Conservation (phyloP, 1,139 yeast species). For the Geotrichum bryndzae region DNA sequence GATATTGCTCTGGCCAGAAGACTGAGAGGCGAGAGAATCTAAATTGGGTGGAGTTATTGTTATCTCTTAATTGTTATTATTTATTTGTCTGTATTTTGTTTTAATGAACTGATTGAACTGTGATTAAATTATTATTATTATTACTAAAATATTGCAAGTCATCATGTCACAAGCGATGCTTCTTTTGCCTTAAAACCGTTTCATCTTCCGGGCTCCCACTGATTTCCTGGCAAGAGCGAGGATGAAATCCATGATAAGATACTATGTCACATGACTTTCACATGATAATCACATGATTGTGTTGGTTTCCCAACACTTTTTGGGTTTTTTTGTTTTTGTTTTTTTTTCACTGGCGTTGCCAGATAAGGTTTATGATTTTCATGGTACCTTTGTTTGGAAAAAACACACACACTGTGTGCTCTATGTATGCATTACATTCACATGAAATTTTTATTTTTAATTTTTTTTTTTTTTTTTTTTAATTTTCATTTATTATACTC, state of each 20-base stretch:
- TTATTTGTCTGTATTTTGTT: not conserved
- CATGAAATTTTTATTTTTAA: not conserved
- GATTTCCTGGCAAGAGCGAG: not conserved
- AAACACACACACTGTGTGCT: not conserved
- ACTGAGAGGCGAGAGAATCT: constrained; percentile 74
- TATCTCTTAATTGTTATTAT: not conserved
- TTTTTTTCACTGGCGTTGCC: not conserved
- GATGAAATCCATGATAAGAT: not conserved
- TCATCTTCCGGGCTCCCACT: not conserved
- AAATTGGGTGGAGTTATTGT: not conserved
- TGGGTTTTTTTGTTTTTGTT: not conserved
- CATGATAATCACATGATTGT: not conserved
- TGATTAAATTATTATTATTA: not conserved
- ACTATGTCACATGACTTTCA: not conserved
- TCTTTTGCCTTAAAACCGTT: not conserved
- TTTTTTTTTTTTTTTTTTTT: not conserved
- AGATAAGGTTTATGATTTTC: not conserved
- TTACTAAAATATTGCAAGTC: too few relatives aligned
- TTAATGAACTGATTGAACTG: not conserved
- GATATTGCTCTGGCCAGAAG: constrained; percentile 98
- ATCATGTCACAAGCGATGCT: too few relatives aligned
- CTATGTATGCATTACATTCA: not conserved
- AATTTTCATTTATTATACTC: too few relatives aligned
- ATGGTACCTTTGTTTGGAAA: not conserved
- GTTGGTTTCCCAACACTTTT: not conserved